Percentiles rank a stretch among this genome's conserved stretches.
These are phyloP conservation scores for Paralagenidium karlingii DNA, from an alignment of 352 stramenopile genomes.

Conservation along the genomic window DNA sequence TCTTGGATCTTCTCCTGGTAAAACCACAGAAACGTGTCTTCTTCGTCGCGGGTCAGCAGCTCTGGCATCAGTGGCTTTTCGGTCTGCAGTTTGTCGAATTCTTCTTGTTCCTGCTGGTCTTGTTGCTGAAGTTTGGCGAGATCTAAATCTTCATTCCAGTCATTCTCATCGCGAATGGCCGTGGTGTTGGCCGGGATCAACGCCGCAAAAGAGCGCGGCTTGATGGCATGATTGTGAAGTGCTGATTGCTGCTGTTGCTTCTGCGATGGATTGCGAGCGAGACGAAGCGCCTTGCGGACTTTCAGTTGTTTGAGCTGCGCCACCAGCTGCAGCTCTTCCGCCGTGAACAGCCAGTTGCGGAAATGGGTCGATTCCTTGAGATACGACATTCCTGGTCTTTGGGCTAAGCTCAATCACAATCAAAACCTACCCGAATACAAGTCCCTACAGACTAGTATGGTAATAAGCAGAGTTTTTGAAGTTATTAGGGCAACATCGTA, in stretches of 20 bases:
- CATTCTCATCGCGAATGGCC: slow-evolving; percentile 37
- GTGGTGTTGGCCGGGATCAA: slow-evolving; percentile 51
- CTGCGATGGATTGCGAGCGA: slow-evolving; percentile 31
- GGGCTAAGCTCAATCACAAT: too few relatives aligned
- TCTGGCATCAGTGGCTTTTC: slow-evolving; percentile 29
- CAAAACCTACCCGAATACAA: too few relatives aligned
- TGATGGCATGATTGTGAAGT: background rate
- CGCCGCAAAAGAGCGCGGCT: slow-evolving; percentile 60
- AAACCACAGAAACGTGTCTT: slow-evolving; percentile 44
- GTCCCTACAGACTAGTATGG: too few relatives aligned
- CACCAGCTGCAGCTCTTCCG: slow-evolving; percentile 40
- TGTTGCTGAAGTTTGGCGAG: background rate
- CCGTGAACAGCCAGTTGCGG: slow-evolving; percentile 81
- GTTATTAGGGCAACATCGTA: too few relatives aligned
- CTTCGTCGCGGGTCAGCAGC: slow-evolving; percentile 47
- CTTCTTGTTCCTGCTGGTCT: slow-evolving; percentile 24
- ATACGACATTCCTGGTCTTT: slow-evolving; percentile 85
- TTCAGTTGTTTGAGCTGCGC: slow-evolving; percentile 54
- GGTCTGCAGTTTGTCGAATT: slow-evolving; percentile 25
- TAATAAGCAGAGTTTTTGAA: too few relatives aligned
- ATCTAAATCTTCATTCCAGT: slow-evolving; percentile 68
- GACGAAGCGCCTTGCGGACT: slow-evolving; percentile 32
- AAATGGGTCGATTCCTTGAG: slow-evolving; percentile 76
- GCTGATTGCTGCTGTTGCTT: slow-evolving; percentile 15
- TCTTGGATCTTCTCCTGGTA: slow-evolving; percentile 78